These are phyloP conservation scores for Pinus albicaulis DNA, from an alignment of 75 land plant genomes.

Conservation along the genomic window DNA sequence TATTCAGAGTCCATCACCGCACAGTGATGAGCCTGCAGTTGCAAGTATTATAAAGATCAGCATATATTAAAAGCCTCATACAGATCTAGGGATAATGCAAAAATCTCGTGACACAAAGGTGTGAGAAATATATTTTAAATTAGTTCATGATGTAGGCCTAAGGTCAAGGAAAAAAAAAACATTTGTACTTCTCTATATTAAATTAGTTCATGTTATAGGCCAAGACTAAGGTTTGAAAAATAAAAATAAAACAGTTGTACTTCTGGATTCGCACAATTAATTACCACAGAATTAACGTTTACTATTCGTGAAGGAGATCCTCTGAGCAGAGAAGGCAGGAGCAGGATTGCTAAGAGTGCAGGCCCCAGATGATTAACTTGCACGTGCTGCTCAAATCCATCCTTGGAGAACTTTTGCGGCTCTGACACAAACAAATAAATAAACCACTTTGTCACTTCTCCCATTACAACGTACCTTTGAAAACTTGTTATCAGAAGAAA, in stretches of 20 bases:
- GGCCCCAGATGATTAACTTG: conserved; percentile 68
- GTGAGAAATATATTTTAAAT: too few species aligned
- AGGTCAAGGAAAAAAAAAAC: not conserved
- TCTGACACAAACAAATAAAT: conserved; percentile 12
- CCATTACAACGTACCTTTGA: not conserved
- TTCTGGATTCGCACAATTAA: not conserved
- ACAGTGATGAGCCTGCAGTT: conserved; percentile 28
- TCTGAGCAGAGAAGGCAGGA: conserved; percentile 52
- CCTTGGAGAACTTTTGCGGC: conserved; percentile 41
- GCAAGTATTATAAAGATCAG: not conserved
- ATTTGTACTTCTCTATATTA: too few species aligned
- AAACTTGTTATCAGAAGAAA: not conserved
- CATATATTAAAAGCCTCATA: too few species aligned
- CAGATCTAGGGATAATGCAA: too few species aligned
- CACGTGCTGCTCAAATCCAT: conserved; percentile 53
- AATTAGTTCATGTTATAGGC: too few species aligned
- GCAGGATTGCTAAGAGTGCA: conserved; percentile 47
- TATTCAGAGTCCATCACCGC: conserved; percentile 17
- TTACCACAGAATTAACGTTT: conserved; percentile 54
- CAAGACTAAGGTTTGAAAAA: too few species aligned
- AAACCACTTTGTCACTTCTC: not conserved
- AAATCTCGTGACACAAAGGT: too few species aligned
- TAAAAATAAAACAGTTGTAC: too few species aligned
- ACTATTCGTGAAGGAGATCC: conserved; percentile 45
- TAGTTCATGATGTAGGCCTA: not conserved